phyloP scores from a whole-genome alignment of 1,284 basidiomycete genomes.

The Sporisorium reilianum region DNA sequence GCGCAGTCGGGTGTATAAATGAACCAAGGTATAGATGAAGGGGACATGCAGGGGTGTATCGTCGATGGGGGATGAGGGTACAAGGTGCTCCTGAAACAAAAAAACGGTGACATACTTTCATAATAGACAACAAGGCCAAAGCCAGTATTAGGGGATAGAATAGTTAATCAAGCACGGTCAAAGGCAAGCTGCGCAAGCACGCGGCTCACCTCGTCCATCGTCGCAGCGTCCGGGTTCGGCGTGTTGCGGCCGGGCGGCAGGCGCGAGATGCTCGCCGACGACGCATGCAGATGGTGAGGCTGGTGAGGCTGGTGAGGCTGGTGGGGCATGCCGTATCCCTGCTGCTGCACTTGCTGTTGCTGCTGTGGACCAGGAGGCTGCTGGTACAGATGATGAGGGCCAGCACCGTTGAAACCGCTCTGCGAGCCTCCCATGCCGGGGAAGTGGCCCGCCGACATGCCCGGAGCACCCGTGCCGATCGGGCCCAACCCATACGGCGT shows the following conservation, averaged over 20 bases:
- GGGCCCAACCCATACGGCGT: conserved; percentile 51
- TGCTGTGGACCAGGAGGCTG: conserved; percentile 19
- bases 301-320: conserved; percentile 42
- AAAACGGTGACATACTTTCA: conserved; percentile 1
- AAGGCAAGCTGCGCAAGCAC: conserved; percentile 64
- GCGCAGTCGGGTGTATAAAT: too few relatives aligned
- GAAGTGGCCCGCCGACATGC: conserved; percentile 34
- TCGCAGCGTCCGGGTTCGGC: conserved; percentile 44
- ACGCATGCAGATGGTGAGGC: conserved; percentile 36
- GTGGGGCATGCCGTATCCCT: conserved; percentile 24
- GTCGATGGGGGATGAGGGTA: too few relatives aligned
- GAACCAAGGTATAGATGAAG: conserved; percentile 12
- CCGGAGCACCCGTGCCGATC: conserved; percentile 40
- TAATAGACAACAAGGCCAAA: too few relatives aligned
- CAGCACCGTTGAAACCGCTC: conserved; percentile 18
- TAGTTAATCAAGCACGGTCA: conserved; percentile 44
- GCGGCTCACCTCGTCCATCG: conserved; percentile 66
- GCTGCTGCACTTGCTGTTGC: conserved; percentile 21
- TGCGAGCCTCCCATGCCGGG: conserved; percentile 40
- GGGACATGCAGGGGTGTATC: not conserved
- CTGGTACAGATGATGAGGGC: conserved; percentile 32
- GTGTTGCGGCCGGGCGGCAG: conserved; percentile 44
- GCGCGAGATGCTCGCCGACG: conserved; percentile 56
- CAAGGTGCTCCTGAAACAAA: conserved; percentile 9
- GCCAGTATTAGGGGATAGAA: not conserved